phyloP scores from a whole-genome alignment of 352 stramenopile genomes.

The Phytophthora palmivora region DNA sequence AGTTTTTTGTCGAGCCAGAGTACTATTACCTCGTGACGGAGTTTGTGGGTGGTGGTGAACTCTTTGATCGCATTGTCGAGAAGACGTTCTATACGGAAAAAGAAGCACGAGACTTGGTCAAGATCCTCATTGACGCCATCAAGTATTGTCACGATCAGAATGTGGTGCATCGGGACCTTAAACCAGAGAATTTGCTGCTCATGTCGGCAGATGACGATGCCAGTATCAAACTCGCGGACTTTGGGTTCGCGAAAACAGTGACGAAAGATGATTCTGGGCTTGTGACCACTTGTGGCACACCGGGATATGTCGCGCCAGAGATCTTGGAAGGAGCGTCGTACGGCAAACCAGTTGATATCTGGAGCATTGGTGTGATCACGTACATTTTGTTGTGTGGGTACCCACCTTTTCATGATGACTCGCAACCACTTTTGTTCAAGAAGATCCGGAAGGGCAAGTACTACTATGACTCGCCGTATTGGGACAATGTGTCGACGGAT shows the following conservation, averaged over 20 bases:
- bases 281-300: conserved; percentile 79
- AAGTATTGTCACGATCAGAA: conserved; percentile 90
- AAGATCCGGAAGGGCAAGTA: conserved; percentile 90
- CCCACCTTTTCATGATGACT: conserved; percentile 93
- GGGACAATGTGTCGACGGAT: conserved; percentile 89
- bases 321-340: conserved; percentile 86
- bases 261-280: conserved; percentile 64
- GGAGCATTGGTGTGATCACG: conserved; percentile 88
- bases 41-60: conserved; percentile 85
- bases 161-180: conserved; percentile 84
- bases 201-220: conserved; percentile 86
- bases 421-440: conserved; percentile 92
- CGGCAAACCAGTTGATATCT: conserved; percentile 87
- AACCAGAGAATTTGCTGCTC: conserved; percentile 91
- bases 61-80: conserved; percentile 92
- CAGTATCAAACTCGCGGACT: conserved; percentile 93
- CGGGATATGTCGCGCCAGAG: conserved; percentile 85
- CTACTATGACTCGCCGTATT: conserved; percentile 90
- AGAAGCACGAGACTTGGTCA: conserved; percentile 85
- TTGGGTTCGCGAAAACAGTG: conserved; percentile 93
- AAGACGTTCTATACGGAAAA: conserved; percentile 90
- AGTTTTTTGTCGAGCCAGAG: conserved; percentile 91
- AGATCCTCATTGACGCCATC: conserved; percentile 80
- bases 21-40: conserved; percentile 92
- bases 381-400: conserved; percentile 92